Percentiles rank a stretch among this genome's conserved stretches.
Conservation (phyloP, 352 stramenopile species). For the Bremia lactucae region DNA sequence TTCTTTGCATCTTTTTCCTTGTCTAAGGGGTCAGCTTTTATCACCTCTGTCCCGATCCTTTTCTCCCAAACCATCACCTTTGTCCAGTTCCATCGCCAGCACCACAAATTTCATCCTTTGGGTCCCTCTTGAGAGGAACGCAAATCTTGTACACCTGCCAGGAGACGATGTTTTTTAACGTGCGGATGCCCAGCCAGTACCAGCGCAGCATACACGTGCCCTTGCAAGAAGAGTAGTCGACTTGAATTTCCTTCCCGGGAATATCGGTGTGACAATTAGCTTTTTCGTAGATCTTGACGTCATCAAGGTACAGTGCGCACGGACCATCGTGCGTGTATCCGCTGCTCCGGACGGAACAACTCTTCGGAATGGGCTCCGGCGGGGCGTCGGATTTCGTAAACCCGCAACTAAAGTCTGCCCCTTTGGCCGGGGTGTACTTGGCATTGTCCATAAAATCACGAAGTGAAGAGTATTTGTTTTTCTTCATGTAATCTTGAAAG, state of each 20-base stretch:
- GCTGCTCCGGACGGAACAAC: neutral
- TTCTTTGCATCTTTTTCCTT: no score
- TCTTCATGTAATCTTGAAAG: neutral
- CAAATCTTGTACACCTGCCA: neutral
- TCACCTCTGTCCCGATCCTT: no score
- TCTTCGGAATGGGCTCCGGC: neutral
- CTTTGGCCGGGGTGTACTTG: neutral
- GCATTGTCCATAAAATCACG: neutral
- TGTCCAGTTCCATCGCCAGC: no score
- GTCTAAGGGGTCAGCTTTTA: no score
- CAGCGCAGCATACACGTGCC: neutral
- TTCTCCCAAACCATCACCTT: no score
- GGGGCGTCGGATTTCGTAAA: neutral
- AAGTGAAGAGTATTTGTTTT: neutral
- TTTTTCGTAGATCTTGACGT: neutral
- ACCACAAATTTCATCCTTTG: no score
- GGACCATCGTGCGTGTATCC: neutral
- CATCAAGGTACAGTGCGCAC: neutral
- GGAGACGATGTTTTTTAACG: neutral
- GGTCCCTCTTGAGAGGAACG: neutral
- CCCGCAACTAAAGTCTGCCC: neutral
- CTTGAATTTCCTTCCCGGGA: neutral
- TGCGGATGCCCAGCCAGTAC: neutral
- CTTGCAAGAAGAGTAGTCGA: neutral
- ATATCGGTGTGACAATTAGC: neutral